A percentile compares a stretch with the other conserved stretches of the same genome.
Conservation (phyloP, 257 asterid genomes). For the Jasminum sambac region DNA sequence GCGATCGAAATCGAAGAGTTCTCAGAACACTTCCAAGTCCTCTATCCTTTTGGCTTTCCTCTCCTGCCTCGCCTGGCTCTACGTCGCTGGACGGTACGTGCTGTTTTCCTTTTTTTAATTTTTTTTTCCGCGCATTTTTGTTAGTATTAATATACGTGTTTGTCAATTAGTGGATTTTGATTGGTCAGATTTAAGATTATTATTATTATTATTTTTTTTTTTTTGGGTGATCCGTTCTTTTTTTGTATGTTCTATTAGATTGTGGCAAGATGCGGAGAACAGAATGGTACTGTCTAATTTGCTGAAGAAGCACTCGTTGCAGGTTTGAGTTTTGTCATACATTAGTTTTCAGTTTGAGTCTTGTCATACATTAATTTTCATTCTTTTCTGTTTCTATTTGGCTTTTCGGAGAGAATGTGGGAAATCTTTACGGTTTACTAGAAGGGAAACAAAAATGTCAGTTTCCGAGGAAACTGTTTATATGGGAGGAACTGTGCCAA, state of each 20-base stretch:
- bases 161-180: neutral
- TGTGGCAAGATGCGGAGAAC: slow-evolving; percentile 96
- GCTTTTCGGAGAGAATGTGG: neutral
- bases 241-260: slow-evolving; percentile 31
- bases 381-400: neutral
- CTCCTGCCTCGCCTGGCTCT: slow-evolving; percentile 90
- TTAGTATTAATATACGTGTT: neutral
- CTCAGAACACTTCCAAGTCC: slow-evolving; percentile 57
- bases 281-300: slow-evolving; percentile 53
- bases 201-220: neutral
- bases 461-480: neutral
- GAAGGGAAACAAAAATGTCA: neutral
- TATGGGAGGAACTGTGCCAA: neutral
- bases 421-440: neutral
- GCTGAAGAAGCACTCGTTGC: slow-evolving; percentile 52
- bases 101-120: neutral
- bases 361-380: no score
- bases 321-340: slow-evolving; percentile 47
- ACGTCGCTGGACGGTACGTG: slow-evolving; percentile 79
- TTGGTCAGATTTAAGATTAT: neutral
- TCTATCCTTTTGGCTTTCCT: slow-evolving; percentile 63
- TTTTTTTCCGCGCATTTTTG: neutral
- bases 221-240: slow-evolving; percentile 8
- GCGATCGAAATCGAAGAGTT: slow-evolving; percentile 70
- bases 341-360: neutral